phyloP scores from a whole-genome alignment of 768 basidiomycete genomes.

The Naganishia vishniacii region DNA sequence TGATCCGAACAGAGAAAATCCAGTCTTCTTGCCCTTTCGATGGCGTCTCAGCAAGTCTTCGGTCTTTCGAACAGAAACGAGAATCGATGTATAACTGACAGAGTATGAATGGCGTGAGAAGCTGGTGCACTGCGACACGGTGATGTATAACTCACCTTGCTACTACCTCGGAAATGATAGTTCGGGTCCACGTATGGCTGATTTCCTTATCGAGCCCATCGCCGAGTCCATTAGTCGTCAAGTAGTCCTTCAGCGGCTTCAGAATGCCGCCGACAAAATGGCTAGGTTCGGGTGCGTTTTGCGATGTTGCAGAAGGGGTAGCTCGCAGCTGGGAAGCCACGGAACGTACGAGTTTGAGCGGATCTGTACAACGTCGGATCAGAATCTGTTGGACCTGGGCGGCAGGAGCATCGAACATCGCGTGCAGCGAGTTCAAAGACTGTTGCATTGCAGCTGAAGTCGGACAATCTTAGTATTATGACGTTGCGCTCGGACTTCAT shows the following conservation, averaged over 20 bases:
- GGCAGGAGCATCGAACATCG: constrained; percentile 27
- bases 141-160: constrained; percentile 34
- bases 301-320: constrained; percentile 59
- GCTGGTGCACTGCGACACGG: neutral
- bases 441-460: constrained; percentile 23
- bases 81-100: constrained; percentile 68
- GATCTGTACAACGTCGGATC: constrained; percentile 74
- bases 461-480: neutral
- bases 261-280: constrained; percentile 78
- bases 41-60: constrained; percentile 80
- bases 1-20: constrained; percentile 72
- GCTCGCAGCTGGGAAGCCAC: constrained; percentile 84
- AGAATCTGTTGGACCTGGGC: constrained; percentile 65
- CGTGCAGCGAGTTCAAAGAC: constrained; percentile 2
- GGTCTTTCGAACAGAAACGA: constrained; percentile 81
- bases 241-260: constrained; percentile 64
- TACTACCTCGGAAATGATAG: constrained; percentile 64
- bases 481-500: constrained; percentile 21
- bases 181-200: constrained; percentile 49
- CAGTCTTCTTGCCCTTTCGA: constrained; percentile 75
- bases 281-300: constrained; percentile 61
- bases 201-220: constrained; percentile 57
- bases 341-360: constrained; percentile 73
- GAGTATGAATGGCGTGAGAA: neutral
- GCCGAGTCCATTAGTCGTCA: constrained; percentile 62